Conservation (phyloP, 345 rosid species). For the Angophora floribunda region DNA sequence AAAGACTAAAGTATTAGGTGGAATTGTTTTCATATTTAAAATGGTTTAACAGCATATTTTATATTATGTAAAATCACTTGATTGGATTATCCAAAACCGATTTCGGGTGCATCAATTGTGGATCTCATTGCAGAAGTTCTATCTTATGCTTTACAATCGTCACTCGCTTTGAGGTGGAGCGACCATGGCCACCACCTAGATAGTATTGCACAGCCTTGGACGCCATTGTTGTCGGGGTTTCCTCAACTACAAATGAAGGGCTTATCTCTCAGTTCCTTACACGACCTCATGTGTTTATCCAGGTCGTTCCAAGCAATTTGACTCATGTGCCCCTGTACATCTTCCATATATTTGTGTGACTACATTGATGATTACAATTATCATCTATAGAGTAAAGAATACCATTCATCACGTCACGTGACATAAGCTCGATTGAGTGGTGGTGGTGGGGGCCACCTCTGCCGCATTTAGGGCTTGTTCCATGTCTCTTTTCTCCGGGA, state of each 20-base stretch:
- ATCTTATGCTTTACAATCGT: background rate
- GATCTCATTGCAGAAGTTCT: background rate
- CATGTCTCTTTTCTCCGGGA: background rate
- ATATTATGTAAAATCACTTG: background rate
- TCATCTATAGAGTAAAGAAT: background rate
- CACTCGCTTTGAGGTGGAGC: background rate
- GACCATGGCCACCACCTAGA: background rate
- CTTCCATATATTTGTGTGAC: background rate
- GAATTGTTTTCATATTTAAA: background rate
- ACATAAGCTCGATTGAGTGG: background rate
- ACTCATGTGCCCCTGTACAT: background rate
- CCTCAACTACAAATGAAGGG: background rate
- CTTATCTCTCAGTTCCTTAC: background rate
- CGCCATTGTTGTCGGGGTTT: background rate
- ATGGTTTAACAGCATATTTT: background rate
- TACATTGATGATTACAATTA: background rate
- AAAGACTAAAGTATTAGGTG: background rate
- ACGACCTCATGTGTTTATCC: background rate
- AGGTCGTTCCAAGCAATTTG: background rate
- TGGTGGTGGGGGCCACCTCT: background rate
- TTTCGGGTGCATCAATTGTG: background rate
- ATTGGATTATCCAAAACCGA: background rate
- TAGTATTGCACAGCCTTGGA: background rate
- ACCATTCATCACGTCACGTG: background rate
- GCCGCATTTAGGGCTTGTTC: background rate